phyloP scores from a whole-genome alignment of 371 early-diverging fungal species.

The Phascolomyces articulosus region DNA sequence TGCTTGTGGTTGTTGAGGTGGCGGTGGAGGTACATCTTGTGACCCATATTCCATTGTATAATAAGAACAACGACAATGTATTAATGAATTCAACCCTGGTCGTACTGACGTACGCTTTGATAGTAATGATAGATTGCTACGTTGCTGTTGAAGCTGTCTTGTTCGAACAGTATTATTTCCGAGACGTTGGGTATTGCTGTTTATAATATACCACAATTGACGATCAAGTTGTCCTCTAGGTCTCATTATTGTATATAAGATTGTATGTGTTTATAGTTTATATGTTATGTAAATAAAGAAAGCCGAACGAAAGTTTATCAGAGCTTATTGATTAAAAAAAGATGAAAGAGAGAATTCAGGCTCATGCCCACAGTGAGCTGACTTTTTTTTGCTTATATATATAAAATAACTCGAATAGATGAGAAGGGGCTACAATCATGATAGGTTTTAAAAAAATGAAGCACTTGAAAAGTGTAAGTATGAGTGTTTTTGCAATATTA shows the following conservation, averaged over 20 bases:
- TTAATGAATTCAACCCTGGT: not conserved
- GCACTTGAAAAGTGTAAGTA: too few relatives aligned
- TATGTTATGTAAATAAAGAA: not conserved
- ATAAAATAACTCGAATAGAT: too few relatives aligned
- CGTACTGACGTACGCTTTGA: not conserved
- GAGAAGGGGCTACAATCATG: too few relatives aligned
- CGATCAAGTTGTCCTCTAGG: not conserved
- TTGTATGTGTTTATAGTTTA: too few relatives aligned
- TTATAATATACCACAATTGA: not conserved
- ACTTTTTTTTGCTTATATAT: too few relatives aligned
- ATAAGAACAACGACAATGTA: not conserved
- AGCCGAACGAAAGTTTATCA: too few relatives aligned
- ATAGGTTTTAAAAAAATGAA: too few relatives aligned
- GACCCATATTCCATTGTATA: slow-evolving; percentile 6
- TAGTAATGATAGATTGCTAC: not conserved
- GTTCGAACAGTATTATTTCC: not conserved
- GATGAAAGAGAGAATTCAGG: too few relatives aligned
- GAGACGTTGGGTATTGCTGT: not conserved
- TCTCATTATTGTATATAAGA: not conserved
- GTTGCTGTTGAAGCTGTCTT: not conserved
- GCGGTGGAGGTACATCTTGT: not conserved
- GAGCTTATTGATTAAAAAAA: too few relatives aligned
- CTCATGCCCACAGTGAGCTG: too few relatives aligned
- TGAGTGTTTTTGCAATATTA: too few relatives aligned
- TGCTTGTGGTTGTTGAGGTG: not conserved